These are phyloP conservation scores for Micractinium sp. DNA, from an alignment of 139 green algal genomes.

Conservation along the genomic window DNA sequence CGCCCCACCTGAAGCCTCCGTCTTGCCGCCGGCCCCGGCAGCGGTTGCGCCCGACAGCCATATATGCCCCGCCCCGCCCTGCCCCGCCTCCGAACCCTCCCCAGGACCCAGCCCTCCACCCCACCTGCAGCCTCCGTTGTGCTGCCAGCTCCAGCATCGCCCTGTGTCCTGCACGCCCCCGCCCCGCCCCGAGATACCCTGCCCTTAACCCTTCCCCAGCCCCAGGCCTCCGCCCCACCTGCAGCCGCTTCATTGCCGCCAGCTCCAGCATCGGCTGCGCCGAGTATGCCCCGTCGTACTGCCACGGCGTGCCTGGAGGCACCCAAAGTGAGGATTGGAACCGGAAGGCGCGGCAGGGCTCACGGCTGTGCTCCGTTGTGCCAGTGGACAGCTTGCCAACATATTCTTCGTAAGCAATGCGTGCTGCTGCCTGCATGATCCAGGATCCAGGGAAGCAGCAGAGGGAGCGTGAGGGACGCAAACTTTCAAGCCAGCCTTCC, in stretches of 20 bases:
- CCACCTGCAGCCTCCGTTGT: background rate
- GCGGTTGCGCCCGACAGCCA: no score
- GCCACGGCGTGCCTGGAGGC: background rate
- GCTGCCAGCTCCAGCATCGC: no score
- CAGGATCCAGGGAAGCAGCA: background rate
- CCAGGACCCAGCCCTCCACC: background rate
- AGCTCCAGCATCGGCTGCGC: constrained; percentile 1
- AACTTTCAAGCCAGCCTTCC: background rate
- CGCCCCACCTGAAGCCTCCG: no score
- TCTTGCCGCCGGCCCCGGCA: no score
- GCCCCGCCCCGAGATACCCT: no score
- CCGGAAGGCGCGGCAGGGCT: background rate
- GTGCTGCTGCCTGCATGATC: background rate
- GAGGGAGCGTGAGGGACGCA: no score
- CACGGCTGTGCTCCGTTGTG: background rate
- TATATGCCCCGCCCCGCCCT: no score
- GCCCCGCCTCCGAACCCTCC: no score
- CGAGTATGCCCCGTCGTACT: background rate
- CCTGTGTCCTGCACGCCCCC: no score
- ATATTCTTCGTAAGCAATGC: background rate
- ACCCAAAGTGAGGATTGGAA: background rate
- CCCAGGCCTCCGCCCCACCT: background rate
- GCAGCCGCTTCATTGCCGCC: background rate
- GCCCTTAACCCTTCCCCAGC: background rate
- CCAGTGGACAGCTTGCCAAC: background rate